Evolutionary conservation across 495 filamentous ascomycete species (phyloP), one percentile per base, ranked within the genome.

Genomic region (Tuber melanosporum): DNA sequence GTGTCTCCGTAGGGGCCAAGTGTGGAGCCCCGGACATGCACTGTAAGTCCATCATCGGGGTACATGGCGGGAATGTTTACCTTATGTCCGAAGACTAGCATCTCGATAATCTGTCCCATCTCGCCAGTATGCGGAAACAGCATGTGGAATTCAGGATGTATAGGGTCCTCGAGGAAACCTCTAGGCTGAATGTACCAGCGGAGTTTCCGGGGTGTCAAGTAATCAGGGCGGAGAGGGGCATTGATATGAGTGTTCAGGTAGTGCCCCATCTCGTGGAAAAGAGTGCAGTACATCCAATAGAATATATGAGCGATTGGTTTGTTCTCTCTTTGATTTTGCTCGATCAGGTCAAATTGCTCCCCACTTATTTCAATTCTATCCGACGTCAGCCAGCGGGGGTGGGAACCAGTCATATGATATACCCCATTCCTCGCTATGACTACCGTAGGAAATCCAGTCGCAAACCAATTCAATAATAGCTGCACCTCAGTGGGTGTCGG

Each of bases 221-320:
- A 73, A n/a, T 20, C 8, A 26, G 62, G 32, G 12, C 49, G 26
- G 45, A 36, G 22, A 57, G 32, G 45, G 9, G 5, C 26, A 12
- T 74, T 80, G 73, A 80, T 78, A 32, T 74, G 71, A 12, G 78
- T 80, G 62, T 80, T 80, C 39, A 80, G 78, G 41, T 80, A 80
- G 74, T 80, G 78, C 6, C 71, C 78, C 62, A 80, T 76, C 47
- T 80, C 78, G 72, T 80, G 78, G 45, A 74, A 47, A 17, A 80
- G 14, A 2, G 79, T 72, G 15, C 71, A 49, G 47, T 79, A 72
- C 26, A 69, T 43, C 43, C 71, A 70, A 52, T 80, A 80, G n/a
- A 80, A 75, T n/a, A 75, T 47, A 69, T 80, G 78, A 6, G 49
- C 78, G 45, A 49, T 52, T n/a, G 78, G 78, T 73, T 17, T 73